Conservation (phyloP, 257 asterid species). For the Avicennia marina region DNA sequence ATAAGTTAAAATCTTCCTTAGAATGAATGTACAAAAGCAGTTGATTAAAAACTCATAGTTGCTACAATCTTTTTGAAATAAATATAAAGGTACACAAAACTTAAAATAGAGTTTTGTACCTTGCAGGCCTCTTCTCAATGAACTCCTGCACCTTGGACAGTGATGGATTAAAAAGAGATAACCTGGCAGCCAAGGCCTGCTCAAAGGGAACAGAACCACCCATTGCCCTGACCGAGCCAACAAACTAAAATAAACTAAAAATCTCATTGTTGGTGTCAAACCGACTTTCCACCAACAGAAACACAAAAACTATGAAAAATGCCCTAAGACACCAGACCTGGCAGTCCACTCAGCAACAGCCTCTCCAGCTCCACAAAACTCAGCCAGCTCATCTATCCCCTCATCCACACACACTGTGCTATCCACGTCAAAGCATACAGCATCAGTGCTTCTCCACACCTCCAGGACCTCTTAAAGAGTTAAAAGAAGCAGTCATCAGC, state of each 20-base stretch:
- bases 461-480: constrained; percentile 65
- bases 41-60: too few relatives aligned
- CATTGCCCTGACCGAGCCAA: constrained; percentile 70
- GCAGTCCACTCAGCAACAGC: constrained; percentile 98
- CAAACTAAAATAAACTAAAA: constrained; percentile 7
- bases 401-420: constrained; percentile 95
- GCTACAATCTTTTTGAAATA: too few relatives aligned
- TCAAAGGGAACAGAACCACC: constrained; percentile 93
- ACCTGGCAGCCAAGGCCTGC: constrained; percentile 88
- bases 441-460: constrained; percentile 62
- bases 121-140: constrained; percentile 76
- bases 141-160: constrained; percentile 69
- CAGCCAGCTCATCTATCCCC: constrained; percentile 98
- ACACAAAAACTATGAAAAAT: too few relatives aligned
- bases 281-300: neutral
- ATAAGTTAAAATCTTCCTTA: too few relatives aligned
- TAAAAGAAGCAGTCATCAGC: constrained; percentile 26
- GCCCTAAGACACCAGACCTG: constrained; percentile 31
- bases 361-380: constrained; percentile 93
- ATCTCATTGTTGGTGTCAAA: neutral
- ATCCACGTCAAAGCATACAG: constrained; percentile 96
- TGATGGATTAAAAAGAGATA: constrained; percentile 78
- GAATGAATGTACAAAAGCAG: too few relatives aligned
- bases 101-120: too few relatives aligned
- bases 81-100: too few relatives aligned